Base-by-base conservation (phyloP, 2,329 filamentous ascomycete genomes). In the Ophiostoma australiae region DNA sequence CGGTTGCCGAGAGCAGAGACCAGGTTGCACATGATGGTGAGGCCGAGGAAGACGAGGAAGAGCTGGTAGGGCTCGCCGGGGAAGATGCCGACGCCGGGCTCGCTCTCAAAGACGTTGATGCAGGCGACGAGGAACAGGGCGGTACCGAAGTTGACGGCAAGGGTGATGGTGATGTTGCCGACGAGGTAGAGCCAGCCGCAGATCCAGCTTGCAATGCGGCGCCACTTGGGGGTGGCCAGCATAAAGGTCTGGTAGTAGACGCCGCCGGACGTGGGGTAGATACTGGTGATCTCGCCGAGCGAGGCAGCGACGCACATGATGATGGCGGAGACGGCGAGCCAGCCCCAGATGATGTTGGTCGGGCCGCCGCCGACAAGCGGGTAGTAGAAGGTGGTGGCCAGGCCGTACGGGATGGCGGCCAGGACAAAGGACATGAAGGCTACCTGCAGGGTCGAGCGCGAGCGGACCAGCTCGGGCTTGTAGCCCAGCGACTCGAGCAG, bases 161-260 rank as follows among this genome's bases (percentile, higher is more conserved):
- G 39, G 11, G 66, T 67, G 39, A 67, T 67, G 66, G 66, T 67
- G 39, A 67, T 67, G 66, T 67, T 67, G 66, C 66, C 66, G 66
- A 67, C 37, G 3, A 67, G 35, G n/a, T 67, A 67, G 4, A 67
- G 66, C 66, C 66, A 67, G 66, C 66, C 66, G 66, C 66, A 67
- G n/a, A 67, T 31, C 66, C 66, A 67, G 66, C 66, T 67, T 39
- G 37, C n/a, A 23, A 67, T 67, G 39, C 39, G 66, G 13, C 66
- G 66, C 37, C 39, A 67, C n/a, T 23, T 2, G 11, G 66, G 37
- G 13, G 23, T 44, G 11, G 66, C 35, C 37, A 67, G 23, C 66
- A 67, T 67, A 20, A 67, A 67, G 4, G 66, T 67, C 66, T 67
- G 66, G 66, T 67, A 67, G 39, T 67, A 67, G n/a, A 67, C 66